These are phyloP conservation scores for Thuidium tamariscinum DNA, from an alignment of 225 moss, liverwort and hornwort genomes.

Conservation along the genomic window DNA sequence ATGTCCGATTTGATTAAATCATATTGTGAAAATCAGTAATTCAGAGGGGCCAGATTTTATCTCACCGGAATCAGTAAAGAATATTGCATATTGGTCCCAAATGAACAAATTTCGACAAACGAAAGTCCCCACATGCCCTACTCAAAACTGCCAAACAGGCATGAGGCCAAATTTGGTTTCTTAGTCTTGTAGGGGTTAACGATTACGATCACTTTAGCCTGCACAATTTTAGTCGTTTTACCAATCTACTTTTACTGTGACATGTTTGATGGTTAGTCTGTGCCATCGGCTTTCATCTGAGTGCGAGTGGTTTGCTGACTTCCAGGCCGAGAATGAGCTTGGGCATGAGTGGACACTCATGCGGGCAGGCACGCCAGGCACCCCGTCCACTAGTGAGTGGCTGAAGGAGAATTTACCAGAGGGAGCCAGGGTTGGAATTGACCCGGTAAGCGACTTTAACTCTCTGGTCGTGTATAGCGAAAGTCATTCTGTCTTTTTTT, in stretches of 20 bases:
- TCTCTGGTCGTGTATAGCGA: not conserved
- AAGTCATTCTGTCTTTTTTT: not conserved
- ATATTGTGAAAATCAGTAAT: not conserved
- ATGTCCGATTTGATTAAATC: not conserved
- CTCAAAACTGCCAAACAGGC: not conserved
- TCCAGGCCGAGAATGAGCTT: conserved; percentile 83
- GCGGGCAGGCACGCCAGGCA: conserved; percentile 78
- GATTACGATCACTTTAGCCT: not conserved
- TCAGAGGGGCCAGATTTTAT: not conserved
- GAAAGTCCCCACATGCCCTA: not conserved
- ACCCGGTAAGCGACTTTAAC: conserved; percentile 51
- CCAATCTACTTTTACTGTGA: not conserved
- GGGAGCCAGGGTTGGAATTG: conserved; percentile 83
- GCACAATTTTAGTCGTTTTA: not conserved
- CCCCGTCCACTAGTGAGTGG: conserved; percentile 81
- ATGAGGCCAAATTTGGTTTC: not conserved
- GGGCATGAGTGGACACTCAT: conserved; percentile 92
- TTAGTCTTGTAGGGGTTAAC: not conserved
- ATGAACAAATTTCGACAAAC: not conserved
- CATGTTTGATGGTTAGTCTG: not conserved
- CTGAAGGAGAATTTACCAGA: conserved; percentile 71
- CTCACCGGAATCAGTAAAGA: not conserved
- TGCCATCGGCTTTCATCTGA: not conserved
- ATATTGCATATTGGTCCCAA: not conserved
- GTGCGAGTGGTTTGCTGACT: not conserved